Evolutionary conservation across 2,329 filamentous ascomycete genomes (phyloP).

Genomic region (Alternaria angustiovoidea): DNA sequence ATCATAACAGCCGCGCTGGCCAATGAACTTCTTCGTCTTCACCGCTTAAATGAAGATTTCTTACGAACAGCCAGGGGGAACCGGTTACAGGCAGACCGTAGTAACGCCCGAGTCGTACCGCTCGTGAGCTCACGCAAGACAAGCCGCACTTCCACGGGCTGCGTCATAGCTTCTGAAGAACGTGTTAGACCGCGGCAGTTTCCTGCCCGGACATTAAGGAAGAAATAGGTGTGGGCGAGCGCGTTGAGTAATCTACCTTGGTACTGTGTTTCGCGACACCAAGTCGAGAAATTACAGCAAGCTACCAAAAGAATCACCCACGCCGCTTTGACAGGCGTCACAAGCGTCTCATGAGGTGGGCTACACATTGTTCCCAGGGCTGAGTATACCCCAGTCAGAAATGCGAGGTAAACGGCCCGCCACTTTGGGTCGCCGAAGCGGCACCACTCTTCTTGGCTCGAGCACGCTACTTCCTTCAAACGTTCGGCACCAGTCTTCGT

Average conservation of each 20-base stretch:
- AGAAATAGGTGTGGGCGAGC: constrained; percentile 15
- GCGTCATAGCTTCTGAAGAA: constrained; percentile 33
- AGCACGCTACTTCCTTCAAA: constrained; percentile 30
- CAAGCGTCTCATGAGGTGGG: constrained; percentile 4
- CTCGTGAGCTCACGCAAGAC: constrained; percentile 26
- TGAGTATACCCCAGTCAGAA: constrained; percentile 16
- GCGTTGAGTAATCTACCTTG: constrained; percentile 6
- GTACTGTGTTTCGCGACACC: constrained; percentile 5
- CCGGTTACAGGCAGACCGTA: constrained; percentile 31
- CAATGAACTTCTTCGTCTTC: constrained; percentile 35
- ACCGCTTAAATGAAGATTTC: constrained; percentile 38
- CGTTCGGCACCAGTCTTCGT: constrained; percentile 28
- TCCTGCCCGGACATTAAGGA: constrained; percentile 19
- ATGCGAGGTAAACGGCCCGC: constrained; percentile 35
- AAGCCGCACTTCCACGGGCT: constrained; percentile 20
- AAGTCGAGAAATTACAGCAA: not conserved
- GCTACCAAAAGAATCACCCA: not conserved
- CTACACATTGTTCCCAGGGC: constrained; percentile 12
- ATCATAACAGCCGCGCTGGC: constrained; percentile 23
- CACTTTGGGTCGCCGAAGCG: constrained; percentile 34
- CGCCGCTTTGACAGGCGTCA: not conserved
- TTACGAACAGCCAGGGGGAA: constrained; percentile 28
- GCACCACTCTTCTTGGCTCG: constrained; percentile 28
- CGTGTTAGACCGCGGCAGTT: constrained; percentile 22
- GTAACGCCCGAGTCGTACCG: constrained; percentile 36